A percentile compares a stretch with the other conserved stretches of the same genome.
Conservation (phyloP, 305 asterid genomes). For the Fraxinus platypoda region DNA sequence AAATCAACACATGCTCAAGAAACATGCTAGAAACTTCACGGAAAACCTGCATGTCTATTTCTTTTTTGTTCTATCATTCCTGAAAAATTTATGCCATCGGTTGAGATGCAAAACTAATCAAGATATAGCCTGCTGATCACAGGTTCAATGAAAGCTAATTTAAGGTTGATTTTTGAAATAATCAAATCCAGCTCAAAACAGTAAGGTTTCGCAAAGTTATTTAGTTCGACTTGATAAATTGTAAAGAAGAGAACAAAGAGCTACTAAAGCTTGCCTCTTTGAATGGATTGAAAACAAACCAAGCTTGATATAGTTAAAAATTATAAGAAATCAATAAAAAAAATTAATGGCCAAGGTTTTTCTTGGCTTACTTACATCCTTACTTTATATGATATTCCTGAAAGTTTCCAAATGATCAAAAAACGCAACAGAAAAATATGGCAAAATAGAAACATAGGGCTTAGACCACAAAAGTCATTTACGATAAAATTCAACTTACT, state of each 20-base stretch:
- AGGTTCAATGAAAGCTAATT: background rate
- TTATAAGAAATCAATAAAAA: background rate
- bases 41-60: background rate
- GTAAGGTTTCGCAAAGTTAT: background rate
- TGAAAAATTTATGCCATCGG: background rate
- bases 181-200: background rate
- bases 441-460: background rate
- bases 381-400: background rate
- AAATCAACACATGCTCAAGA: background rate
- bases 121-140: background rate
- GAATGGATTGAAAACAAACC: background rate
- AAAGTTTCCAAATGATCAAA: background rate
- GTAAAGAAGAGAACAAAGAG: background rate
- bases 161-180: background rate
- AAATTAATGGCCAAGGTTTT: background rate
- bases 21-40: background rate
- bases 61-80: background rate
- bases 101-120: background rate
- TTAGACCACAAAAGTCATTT: background rate
- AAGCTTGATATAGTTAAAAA: background rate
- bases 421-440: background rate
- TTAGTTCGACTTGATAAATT: background rate
- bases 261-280: background rate
- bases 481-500: constrained; percentile 44
- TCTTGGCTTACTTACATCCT: background rate